Base-by-base conservation (phyloP, 2,329 filamentous ascomycete genomes). In the Fusarium sp. region DNA sequence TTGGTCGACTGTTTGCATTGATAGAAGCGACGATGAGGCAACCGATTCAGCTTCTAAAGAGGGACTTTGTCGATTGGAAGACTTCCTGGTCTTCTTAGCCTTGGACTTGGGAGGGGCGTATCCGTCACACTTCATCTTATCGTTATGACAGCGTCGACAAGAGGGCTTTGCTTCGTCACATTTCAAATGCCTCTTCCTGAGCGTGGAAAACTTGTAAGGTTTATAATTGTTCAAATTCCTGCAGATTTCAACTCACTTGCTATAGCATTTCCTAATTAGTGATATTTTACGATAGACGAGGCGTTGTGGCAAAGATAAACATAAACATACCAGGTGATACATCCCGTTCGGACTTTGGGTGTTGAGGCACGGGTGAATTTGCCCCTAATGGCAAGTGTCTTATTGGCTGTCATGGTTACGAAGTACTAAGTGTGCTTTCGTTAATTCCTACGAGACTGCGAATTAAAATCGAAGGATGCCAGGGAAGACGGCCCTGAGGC, bases 101-200 rank as follows among this genome's bases (percentile, higher is more conserved):
- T 52, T 62, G 4, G 41, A 41, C 29, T 55, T 62, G 0, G 57
- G 58, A 13, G 47, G 58, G 8, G 58, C 47, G 15, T 62, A 62
- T 21, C 57, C 58, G 5, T 62, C 58, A 4, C 58, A 62, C 40
- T 47, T 62, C 29, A 62, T 45, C 14, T 37, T 62, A 39, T 62
- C 58, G n/a, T 62, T 39, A 17, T 31, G 18, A n/a, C 58, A 62
- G 35, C 58, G 41, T 37, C 48, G 57, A 18, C 58, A 62, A 18
- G 25, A 25, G 3, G 58, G 58, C 14, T 55, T 61, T 31, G 10
- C 23, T 55, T 62, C 58, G 1, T 62, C 58, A 4, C 58, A 62
- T 42, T 55, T 62, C 0, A 62, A n/a, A 31, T 62, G 57, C 1
- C 58, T 45, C 7, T 42, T 20, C n/a, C 58, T 62, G 14, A 4